Evolutionary conservation across 129 eudicot species (phyloP).

Genomic region (Saussurea involucrata): DNA sequence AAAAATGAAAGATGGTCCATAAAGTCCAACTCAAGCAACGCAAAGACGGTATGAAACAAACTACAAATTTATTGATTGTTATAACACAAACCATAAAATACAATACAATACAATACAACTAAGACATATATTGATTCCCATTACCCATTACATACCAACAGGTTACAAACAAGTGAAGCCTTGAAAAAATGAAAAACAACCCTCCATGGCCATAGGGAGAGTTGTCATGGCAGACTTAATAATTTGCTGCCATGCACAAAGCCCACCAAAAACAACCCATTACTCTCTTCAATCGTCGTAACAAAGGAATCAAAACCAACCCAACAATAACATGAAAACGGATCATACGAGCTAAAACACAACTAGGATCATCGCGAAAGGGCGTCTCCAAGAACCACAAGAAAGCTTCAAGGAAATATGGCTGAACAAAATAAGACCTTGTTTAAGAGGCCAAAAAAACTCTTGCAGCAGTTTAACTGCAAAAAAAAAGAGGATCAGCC

Average conservation of each 20-base stretch:
- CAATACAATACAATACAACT: conserved; percentile 15
- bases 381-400: conserved; percentile 32
- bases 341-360: conserved; percentile 27
- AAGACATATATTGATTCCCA: conserved; percentile 14
- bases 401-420: conserved; percentile 35
- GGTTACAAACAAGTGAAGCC: conserved; percentile 42
- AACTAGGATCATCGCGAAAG: conserved; percentile 22
- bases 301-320: conserved; percentile 22
- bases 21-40: background rate
- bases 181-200: conserved; percentile 61
- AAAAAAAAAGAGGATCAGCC: conserved; percentile 53
- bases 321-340: conserved; percentile 21
- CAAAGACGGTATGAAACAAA: background rate
- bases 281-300: conserved; percentile 22
- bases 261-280: conserved; percentile 49
- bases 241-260: conserved; percentile 50
- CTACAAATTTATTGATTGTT: conserved; percentile 18
- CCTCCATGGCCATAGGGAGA: conserved; percentile 13
- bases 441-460: conserved; percentile 32
- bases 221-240: conserved; percentile 47
- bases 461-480: conserved; percentile 69
- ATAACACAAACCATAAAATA: conserved; percentile 10
- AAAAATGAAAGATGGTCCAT: too few species aligned
- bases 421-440: conserved; percentile 35
- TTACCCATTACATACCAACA: conserved; percentile 26